phyloP scores from a whole-genome alignment of 192 early-diverging fungal species.

The Entophlyctis luteolus region DNA sequence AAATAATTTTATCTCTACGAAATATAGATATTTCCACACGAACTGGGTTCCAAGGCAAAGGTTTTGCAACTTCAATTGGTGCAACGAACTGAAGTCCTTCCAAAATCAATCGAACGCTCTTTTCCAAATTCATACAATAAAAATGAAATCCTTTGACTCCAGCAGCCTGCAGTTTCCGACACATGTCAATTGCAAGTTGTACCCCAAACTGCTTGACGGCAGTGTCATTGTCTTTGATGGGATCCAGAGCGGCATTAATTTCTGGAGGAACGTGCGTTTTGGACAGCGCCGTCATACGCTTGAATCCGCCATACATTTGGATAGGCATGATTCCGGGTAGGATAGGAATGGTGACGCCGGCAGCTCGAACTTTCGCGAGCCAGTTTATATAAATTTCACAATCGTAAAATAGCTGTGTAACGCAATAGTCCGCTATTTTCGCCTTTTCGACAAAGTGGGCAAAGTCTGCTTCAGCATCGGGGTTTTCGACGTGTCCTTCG shows the following conservation, averaged over 20 bases:
- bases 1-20: slow-evolving; percentile 45
- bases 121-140: slow-evolving; percentile 81
- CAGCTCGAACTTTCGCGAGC: slow-evolving; percentile 66
- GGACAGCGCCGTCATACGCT: slow-evolving; percentile 80
- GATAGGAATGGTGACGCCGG: slow-evolving; percentile 66
- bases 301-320: slow-evolving; percentile 86
- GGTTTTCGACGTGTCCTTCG: slow-evolving; percentile 84
- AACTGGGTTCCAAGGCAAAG: slow-evolving; percentile 79
- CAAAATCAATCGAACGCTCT: slow-evolving; percentile 78
- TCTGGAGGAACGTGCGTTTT: slow-evolving; percentile 81
- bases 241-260: slow-evolving; percentile 82
- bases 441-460: slow-evolving; percentile 78
- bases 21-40: slow-evolving; percentile 14
- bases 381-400: slow-evolving; percentile 78
- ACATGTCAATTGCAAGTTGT: slow-evolving; percentile 79
- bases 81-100: slow-evolving; percentile 78
- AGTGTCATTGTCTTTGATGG: slow-evolving; percentile 97
- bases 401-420: slow-evolving; percentile 97
- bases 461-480: slow-evolving; percentile 73
- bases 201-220: slow-evolving; percentile 95
- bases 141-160: slow-evolving; percentile 87
- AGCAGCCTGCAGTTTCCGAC: slow-evolving; percentile 56
- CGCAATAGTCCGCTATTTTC: slow-evolving; percentile 85
- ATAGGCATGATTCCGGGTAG: slow-evolving; percentile 97
- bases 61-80: slow-evolving; percentile 62